phyloP scores from a whole-genome alignment of 2,329 filamentous ascomycete genomes.

The Ophiostoma populinum region DNA sequence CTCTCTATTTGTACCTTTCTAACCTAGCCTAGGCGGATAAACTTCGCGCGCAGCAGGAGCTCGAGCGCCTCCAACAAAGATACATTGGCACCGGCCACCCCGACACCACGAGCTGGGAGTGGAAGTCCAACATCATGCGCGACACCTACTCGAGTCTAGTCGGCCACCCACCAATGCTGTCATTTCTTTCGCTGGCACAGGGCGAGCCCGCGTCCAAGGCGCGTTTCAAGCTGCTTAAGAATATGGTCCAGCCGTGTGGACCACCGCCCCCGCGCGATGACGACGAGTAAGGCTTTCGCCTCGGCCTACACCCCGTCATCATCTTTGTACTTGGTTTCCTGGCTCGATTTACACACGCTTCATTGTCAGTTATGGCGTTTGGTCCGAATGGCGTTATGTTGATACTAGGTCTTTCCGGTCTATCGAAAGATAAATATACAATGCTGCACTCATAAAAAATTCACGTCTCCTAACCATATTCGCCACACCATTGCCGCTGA shows the following conservation, averaged over 20 bases:
- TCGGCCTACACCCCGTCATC: background rate
- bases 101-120: constrained; percentile 95
- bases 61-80: constrained; percentile 89
- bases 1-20: too few relatives aligned
- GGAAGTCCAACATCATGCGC: constrained; percentile 86
- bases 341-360: background rate
- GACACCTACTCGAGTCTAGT: constrained; percentile 82
- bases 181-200: constrained; percentile 79
- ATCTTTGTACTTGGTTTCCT: background rate
- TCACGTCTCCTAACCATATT: too few relatives aligned
- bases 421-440: too few relatives aligned
- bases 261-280: constrained; percentile 40
- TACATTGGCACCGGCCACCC: constrained; percentile 93
- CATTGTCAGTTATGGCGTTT: too few relatives aligned
- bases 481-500: too few relatives aligned
- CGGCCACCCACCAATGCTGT: constrained; percentile 73
- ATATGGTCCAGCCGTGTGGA: constrained; percentile 48
- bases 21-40: constrained; percentile 94
- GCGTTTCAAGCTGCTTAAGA: constrained; percentile 65
- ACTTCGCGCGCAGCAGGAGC: constrained; percentile 90
- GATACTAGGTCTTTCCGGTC: too few relatives aligned
- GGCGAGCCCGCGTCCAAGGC: constrained; percentile 72
- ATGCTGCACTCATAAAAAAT: too few relatives aligned
- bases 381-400: too few relatives aligned
- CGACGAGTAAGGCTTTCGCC: constrained; percentile 3